phyloP scores from a whole-genome alignment of 179 eudicot genomes.

The Beta corolliflora region DNA sequence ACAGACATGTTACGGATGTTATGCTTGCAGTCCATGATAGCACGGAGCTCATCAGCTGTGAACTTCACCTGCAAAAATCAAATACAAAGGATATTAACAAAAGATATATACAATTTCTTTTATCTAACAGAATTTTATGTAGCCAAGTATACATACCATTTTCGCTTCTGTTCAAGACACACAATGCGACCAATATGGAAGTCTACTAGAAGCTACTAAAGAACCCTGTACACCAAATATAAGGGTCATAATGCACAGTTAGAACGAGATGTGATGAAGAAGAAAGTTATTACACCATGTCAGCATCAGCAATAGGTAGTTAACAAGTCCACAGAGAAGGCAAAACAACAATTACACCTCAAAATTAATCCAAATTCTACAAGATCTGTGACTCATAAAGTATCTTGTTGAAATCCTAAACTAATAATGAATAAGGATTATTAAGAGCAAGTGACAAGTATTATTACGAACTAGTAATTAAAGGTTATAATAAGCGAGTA shows the following conservation, averaged over 20 bases:
- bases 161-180: background rate
- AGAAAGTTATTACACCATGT: background rate
- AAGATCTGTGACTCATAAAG: background rate
- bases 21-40: conserved; percentile 27
- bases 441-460: no score
- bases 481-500: no score
- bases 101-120: background rate
- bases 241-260: background rate
- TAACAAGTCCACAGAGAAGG: background rate
- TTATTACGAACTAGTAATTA: no score
- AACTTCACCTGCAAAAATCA: conserved; percentile 29
- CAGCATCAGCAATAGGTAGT: background rate
- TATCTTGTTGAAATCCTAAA: no score
- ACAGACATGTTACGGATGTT: conserved; percentile 36
- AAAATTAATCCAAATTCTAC: background rate
- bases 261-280: background rate
- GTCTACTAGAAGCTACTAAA: background rate
- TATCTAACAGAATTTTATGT: no score
- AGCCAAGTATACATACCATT: background rate
- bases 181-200: background rate
- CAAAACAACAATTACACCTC: background rate
- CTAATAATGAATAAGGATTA: no score
- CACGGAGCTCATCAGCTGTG: conserved; percentile 33
- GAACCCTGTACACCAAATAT: background rate
- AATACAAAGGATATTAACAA: background rate